phyloP scores from a whole-genome alignment of 2,329 filamentous ascomycete species.

The Clarireedia hainanense region DNA sequence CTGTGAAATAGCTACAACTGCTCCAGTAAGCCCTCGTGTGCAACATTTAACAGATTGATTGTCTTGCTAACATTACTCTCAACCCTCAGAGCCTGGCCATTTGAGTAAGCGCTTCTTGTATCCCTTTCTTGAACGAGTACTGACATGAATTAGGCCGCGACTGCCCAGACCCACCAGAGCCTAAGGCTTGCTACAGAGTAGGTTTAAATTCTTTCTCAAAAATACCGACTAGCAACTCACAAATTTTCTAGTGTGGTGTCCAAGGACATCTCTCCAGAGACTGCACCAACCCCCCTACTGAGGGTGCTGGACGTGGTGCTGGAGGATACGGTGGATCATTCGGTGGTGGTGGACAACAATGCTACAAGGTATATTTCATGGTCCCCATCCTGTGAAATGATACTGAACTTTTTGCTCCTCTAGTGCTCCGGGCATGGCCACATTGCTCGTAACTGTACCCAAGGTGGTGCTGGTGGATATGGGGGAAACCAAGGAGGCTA shows the following conservation, averaged over 20 bases:
- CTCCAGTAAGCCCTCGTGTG: conserved; percentile 48
- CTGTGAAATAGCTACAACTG: conserved; percentile 62
- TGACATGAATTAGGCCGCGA: conserved; percentile 58
- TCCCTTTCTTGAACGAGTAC: conserved; percentile 16
- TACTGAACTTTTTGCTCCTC: conserved; percentile 7
- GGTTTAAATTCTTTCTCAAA: not conserved
- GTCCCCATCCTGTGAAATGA: not conserved
- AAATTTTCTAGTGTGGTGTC: conserved; percentile 51
- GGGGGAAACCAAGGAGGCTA: conserved; percentile 32
- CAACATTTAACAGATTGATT: conserved; percentile 22
- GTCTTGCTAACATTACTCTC: conserved; percentile 18
- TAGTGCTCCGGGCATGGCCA: conserved; percentile 90
- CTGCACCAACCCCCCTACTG: conserved; percentile 28
- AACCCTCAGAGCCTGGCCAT: conserved; percentile 53
- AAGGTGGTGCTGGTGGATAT: conserved; percentile 39
- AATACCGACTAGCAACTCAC: not conserved
- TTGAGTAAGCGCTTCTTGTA: conserved; percentile 54
- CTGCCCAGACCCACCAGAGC: conserved; percentile 80
- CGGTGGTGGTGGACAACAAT: conserved; percentile 54
- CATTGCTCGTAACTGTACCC: conserved; percentile 85
- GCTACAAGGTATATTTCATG: conserved; percentile 60
- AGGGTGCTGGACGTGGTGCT: conserved; percentile 26
- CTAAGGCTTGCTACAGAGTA: conserved; percentile 61
- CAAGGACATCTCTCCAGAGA: conserved; percentile 89
- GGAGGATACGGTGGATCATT: conserved; percentile 22